Base-by-base conservation (phyloP, 306 rosid genomes). In the Ormosia emarginata region DNA sequence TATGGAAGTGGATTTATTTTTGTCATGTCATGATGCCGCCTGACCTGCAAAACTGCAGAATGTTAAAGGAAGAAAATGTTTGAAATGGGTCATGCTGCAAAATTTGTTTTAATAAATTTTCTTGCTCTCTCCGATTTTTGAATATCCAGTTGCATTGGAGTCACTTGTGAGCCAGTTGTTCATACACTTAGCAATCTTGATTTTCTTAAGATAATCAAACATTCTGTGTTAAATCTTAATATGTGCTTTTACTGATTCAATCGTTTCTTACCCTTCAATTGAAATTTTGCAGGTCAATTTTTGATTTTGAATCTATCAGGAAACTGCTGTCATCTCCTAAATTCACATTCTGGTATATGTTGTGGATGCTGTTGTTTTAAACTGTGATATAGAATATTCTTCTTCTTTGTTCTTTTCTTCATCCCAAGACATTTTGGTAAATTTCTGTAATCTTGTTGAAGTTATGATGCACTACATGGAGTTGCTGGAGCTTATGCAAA, bases 401-500 rank as follows among this genome's bases (percentile, higher is more conserved):
- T 37, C 1, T 49, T 67, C 55, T 52, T 37, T 65, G 58, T 17
- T 59, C 30, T 36, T 8, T 14, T 33, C 53, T 67, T 29, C 71
- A 14, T 71, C 41, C 13, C 66, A 46, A 64, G 65, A 79, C 83
- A 18, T 67, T 62, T 74, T 32, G 29, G 68, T 58, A 32, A 67
- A 9, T 32, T 30, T 74, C 53, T 79, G 74, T 79, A 64, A 37
- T 79, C 40, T 29, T 75, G 34, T 86, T 77, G 82, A 77, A 96
- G 99, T 75, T 96, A 44, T 79, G 99, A 93, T 74, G 97, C 92
- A 4, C 87, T 96, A 55, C 94, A 96, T 83, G 99, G 99, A 49
- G 99, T 93, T 79, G 99, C 80, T 83, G 99, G 99, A 78, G 98
- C 99, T 67, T 96, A 96, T 88, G 99, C 99, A 34, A 91, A 91